Base-by-base conservation (phyloP, 345 rosid genomes). In the Brassica cretica region DNA sequence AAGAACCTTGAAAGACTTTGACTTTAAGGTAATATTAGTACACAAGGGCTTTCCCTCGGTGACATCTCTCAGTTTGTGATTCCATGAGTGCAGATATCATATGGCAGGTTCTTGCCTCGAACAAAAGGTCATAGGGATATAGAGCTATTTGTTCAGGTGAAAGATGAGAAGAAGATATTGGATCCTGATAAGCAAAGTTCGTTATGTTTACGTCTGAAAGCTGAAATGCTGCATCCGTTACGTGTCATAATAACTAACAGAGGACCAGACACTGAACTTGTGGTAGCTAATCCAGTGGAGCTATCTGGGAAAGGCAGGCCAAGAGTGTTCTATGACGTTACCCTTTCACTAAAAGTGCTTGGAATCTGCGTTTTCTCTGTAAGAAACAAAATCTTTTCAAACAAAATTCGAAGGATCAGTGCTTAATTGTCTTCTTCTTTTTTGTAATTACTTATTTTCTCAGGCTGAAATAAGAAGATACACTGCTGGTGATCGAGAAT, bases 251-350 rank as follows among this genome's bases (percentile, higher is more conserved):
- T 91, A 70, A 80, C 93, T 19, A 84, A 87, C 77, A 87, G 90
- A 72, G 98, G 97, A 18, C 94, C 91, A 14, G 95, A 91, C 79
- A 86, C 88, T 6, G 97, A 93, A 77, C 89, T 93, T 66, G 5
- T 93, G 81, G 93, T 91, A 64, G 96, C 94, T 55, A 91, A 90
- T 81, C 98, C 97, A 32, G 98, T 90, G 39, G 97, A 93, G 82
- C 75, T 88, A 76, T 93, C 92, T 62, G 94, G 97, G 53, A 84
- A 79, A 53, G 97, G 97, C 79, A 87, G 98, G 64, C 98, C 98
- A 1, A 83, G 89, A 41, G 97, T 91, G 70, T 93, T 93, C 85
- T 90, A 89, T 65, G 96, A 93, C 61, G 88, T 90, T 35, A 93
- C 97, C 6, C 83, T 83, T 71, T 88, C 97, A 62, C 78, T 90